Base-by-base conservation (phyloP, 163 green algal species). In the Scenedesmus sp. region DNA sequence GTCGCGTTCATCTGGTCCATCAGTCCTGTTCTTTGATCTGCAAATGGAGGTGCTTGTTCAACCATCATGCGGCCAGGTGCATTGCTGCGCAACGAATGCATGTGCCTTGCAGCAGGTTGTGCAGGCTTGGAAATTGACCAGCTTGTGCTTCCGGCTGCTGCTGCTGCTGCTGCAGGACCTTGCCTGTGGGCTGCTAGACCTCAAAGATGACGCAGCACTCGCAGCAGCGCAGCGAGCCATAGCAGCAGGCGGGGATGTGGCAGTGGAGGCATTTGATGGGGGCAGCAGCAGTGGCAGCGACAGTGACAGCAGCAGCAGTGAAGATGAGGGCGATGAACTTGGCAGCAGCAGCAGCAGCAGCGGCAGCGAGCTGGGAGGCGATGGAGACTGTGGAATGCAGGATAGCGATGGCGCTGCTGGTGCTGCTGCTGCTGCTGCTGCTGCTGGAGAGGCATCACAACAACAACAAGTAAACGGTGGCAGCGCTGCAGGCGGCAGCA, bases 171-270 rank as follows among this genome's bases (percentile, higher is more conserved):
- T 84, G 62, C 82, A 92, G 88, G 88, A 92, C 55, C 60, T 92
- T n/a, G 81, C 82, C 1, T 92, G 88, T 64, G 88, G 88, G 0
- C 57, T 92, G 66, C 26, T 89, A 9, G 88, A 92, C 5, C 88
- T 92, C 4, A 26, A 74, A 23, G 82, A 92, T 82, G 59, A 82
- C 3, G 88, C 88, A 76, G 88, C 88, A 84, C 8, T 92, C 7
- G 81, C 64, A 81, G 88, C 88, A 88, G 88, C 88, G 67, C 64
- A 92, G 62, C 88, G 81, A 1, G 88, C 88, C 2, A 88, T 92
- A 83, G 88, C 77, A 74, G 88, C 88, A 81, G 88, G 88, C 34
- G 88, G 81, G 5, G 88, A 92, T 1, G 81, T 92, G 23, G 55
- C 81, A 57, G 54, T 92, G 26, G 88, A 92, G 62, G 54, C 81